These are phyloP conservation scores for Penicillium paxilli DNA, from an alignment of 495 filamentous ascomycete species.

Conservation along the genomic window DNA sequence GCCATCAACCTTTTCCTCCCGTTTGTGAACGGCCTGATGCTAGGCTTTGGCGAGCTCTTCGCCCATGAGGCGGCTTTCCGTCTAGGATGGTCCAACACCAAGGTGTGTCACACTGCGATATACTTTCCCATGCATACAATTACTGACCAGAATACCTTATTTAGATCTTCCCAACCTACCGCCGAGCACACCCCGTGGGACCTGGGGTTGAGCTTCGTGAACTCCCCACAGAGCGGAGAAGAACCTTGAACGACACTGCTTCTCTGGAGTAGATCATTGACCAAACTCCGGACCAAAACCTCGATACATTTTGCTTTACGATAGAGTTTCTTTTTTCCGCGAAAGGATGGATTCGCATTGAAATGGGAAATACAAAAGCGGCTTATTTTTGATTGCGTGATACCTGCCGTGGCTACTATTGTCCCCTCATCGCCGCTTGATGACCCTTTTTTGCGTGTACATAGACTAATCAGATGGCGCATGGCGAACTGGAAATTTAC, in stretches of 20 bases:
- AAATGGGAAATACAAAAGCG: constrained; percentile 18
- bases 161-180: constrained; percentile 66
- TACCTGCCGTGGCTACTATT: constrained; percentile 18
- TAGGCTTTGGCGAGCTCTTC: constrained; percentile 94
- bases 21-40: constrained; percentile 97
- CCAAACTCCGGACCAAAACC: neutral
- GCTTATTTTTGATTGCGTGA: constrained; percentile 23
- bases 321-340: neutral
- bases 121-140: neutral
- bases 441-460: constrained; percentile 22
- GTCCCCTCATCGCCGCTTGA: constrained; percentile 4
- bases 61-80: constrained; percentile 93
- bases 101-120: constrained; percentile 55
- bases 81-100: constrained; percentile 89
- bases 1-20: constrained; percentile 94
- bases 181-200: constrained; percentile 58
- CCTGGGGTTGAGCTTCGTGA: constrained; percentile 66
- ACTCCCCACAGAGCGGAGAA: constrained; percentile 49
- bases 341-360: constrained; percentile 13
- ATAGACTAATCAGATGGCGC: constrained; percentile 39
- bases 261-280: constrained; percentile 27
- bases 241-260: constrained; percentile 51
- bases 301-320: neutral
- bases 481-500: constrained; percentile 27
- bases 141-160: constrained; percentile 3